Evolutionary conservation across 2,329 filamentous ascomycete genomes (phyloP), one percentile per base, ranked within the genome.

Genomic region (Massarina eburnea): DNA sequence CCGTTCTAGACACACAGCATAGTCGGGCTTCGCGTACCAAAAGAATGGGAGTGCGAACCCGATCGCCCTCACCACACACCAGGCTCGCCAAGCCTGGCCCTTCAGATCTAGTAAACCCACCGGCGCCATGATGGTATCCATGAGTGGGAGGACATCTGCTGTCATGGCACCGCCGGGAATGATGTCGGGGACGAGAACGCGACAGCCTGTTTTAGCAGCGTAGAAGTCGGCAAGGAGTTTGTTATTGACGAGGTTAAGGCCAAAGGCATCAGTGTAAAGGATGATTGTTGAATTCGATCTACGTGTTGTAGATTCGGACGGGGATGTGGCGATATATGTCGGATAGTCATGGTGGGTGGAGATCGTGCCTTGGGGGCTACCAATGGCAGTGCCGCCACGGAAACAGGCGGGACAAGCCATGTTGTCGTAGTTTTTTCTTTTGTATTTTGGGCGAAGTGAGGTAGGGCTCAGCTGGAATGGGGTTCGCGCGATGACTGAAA

Each of bases 371-470:
- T 36, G 43, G n/a, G 59, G 59, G 4, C 48, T 45, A 17, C 54
- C 57, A 7, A 42, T 38, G 34, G 49, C 53, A 22, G 30, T 39
- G 19, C 48, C 51, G 41, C 59, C 59, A 18, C 46, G 45, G 39
- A 63, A 63, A 36, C 59, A 63, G 36, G 59, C 57, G 19, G 55
- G 53, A 40, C 59, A 63, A 17, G 58, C 43, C 58, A 63, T 63
- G 24, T 26, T 26, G 7, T 26, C 14, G n/a, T 35, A 5, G 33
- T 19, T 19, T 15, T 14, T 35, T 3, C 17, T 35, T 17, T 6
- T 15, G 33, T 35, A 3, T 10, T 18, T 35, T 17, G n/a, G 24
- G 24, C 12, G 24, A 12, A 12, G 24, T 7, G 24, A 12, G 24
- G 24, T 7, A 26, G 12, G 24, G 24, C 24, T 26, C n/a, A n/a